Evolutionary conservation across 768 basidiomycete genomes (phyloP), one percentile per base, ranked within the genome.

Genomic region (Leccinum boreale): DNA sequence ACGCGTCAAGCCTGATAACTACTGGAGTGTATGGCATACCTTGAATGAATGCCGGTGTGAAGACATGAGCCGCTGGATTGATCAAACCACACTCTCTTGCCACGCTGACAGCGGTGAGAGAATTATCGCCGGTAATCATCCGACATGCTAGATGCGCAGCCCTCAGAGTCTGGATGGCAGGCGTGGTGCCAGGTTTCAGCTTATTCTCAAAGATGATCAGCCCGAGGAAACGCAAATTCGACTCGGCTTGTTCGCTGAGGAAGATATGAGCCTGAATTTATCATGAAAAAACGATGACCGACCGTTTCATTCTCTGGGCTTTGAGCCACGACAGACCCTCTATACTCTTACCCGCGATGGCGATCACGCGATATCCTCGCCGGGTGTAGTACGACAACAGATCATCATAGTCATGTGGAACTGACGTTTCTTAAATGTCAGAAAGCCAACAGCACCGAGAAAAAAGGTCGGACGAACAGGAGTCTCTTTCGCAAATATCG

Each of bases 121-220:
- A 87, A 62, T 99, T 99, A 68, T 99, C 97, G 10, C 97, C 97
- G 1, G 97, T 99, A 52, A 97, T 95, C 97, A 99, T 98, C 62
- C 95, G 81, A 66, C 93, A 95, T 19, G 93, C 90, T 36, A 99
- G 75, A 74, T 98, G 94, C 1, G 97, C 97, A 2, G 82, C 79
- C 53, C 94, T 86, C 15, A 99, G 80, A 1, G 87, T 86, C 59
- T 93, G 89, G 47, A 99, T 97, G 7, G 90, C 93, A 31, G 93
- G 89, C 0, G 91, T 78, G 0, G 96, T 98, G 8, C 90, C 94
- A 4, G 89, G 85, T 67, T 99, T 99, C 59, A 99, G 77, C 74
- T 96, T 91, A 76, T 99, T 99, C 73, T 99, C 97, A 66, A 99
- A 99, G 59, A 99, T 95, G 66, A 98, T 87, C 35, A 99, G 77